These are phyloP conservation scores for Rhodotorula sp. DNA, from an alignment of 1,284 basidiomycete genomes.

Conservation along the genomic window DNA sequence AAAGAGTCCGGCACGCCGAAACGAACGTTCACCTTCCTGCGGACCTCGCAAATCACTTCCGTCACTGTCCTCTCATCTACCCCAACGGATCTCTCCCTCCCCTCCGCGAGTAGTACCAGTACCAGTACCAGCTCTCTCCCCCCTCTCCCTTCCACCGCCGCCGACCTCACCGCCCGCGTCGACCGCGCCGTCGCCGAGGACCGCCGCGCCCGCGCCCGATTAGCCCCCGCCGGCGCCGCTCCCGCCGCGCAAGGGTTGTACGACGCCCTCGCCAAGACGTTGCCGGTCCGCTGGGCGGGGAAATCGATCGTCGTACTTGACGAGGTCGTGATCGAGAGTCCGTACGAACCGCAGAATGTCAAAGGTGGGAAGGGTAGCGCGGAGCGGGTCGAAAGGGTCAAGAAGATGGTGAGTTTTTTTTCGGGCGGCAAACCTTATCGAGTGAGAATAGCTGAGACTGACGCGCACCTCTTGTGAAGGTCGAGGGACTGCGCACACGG, in stretches of 20 bases:
- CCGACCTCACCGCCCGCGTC: conserved; percentile 16
- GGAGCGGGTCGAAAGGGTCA: conserved; percentile 30
- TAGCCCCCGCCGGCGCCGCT: conserved; percentile 15
- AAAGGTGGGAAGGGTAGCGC: conserved; percentile 24
- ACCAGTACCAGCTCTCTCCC: neutral
- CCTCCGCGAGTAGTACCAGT: neutral
- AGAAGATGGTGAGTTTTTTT: conserved; percentile 7
- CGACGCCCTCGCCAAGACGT: conserved; percentile 30
- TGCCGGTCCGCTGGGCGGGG: conserved; percentile 32
- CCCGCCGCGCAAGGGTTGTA: conserved; percentile 32
- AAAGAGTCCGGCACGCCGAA: neutral
- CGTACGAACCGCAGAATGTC: conserved; percentile 20
- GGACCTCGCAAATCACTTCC: conserved; percentile 28
- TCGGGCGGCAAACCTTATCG: too few relatives aligned
- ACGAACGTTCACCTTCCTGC: conserved; percentile 22
- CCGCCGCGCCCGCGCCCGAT: conserved; percentile 3
- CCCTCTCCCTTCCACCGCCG: neutral
- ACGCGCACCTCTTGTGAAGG: neutral
- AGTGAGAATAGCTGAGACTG: too few relatives aligned
- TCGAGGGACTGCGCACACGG: neutral
- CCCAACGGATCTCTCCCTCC: conserved; percentile 12
- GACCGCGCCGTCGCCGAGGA: conserved; percentile 15
- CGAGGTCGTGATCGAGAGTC: conserved; percentile 30
- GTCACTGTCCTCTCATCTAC: conserved; percentile 18
- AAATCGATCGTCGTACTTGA: conserved; percentile 33